Evolutionary conservation across 352 stramenopile species (phyloP), one percentile per base, ranked within the genome.

Genomic region (Phytophthora chlamydospora): DNA sequence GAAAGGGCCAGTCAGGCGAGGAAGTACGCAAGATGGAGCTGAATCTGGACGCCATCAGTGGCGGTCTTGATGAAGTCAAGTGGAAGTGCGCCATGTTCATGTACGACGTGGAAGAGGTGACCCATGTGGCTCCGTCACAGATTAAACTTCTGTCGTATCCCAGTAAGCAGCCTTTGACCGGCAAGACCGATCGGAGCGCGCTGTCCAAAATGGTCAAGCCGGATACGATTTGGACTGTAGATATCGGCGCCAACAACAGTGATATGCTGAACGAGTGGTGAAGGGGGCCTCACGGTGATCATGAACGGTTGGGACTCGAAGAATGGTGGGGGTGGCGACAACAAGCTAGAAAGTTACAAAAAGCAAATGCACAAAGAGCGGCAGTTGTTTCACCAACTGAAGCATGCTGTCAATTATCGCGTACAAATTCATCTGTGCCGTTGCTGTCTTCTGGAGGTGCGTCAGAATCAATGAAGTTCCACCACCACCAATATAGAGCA

Each of bases 71-170:
- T 61, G 78, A 95, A 70, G 80, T 93, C 31, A 95, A 95, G 62
- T 95, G 86, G 86, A 90, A 90, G 46, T 95, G 86, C 35, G 86
- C 86, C 9, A 70, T 89, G 42, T 95, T 91, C 52, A 43, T 95
- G 36, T 95, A 92, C 53, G 86, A 95, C 38, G 73, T 87, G 10
- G 86, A 95, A 24, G 86, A 93, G 61, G 86, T 95, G 13, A 63
- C 86, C 1, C 80, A 89, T 29, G 72, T 93, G 5, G 86, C 86
- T 4, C 86, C 86, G 32, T 85, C 86, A 1, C 86, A 95, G 64
- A 95, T 93, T 64, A 76, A 74, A n/a, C 83, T 95, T 40, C 53
- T 90, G 12, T 68, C 80, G 51, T 91, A 91, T 68, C 83, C 84
- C 7, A 75, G 82, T 35, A 91, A 90, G 36, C 78, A 88, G 45